A percentile compares a stretch with the other conserved stretches of the same genome.
phyloP scores from a whole-genome alignment of 805 yeast genomes.

The Isabelozyma heimii region DNA sequence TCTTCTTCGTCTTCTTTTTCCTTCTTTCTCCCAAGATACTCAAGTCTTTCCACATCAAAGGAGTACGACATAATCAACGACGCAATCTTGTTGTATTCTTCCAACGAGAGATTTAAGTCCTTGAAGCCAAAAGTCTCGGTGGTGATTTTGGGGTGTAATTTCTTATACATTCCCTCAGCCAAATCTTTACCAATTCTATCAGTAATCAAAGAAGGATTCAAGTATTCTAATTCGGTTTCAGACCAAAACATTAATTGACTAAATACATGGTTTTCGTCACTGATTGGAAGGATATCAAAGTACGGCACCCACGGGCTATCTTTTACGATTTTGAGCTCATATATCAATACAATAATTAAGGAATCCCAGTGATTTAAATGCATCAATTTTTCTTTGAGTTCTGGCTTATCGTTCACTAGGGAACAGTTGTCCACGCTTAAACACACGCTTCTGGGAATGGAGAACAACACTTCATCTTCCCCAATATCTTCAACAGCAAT shows the following conservation, averaged over 20 bases:
- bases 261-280: slow-evolving; percentile 35
- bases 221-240: slow-evolving; percentile 50
- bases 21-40: slow-evolving; percentile 15
- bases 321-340: slow-evolving; percentile 48
- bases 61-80: slow-evolving; percentile 85
- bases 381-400: slow-evolving; percentile 31
- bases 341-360: slow-evolving; percentile 63
- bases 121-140: slow-evolving; percentile 24
- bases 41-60: slow-evolving; percentile 68
- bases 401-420: slow-evolving; percentile 31
- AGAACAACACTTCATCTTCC: slow-evolving; percentile 63
- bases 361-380: slow-evolving; percentile 72
- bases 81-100: slow-evolving; percentile 69
- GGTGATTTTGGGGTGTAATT: slow-evolving; percentile 40
- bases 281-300: slow-evolving; percentile 65
- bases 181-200: slow-evolving; percentile 67
- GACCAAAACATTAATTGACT: slow-evolving; percentile 81
- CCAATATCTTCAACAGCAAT: slow-evolving; percentile 60
- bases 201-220: slow-evolving; percentile 70
- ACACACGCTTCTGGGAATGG: slow-evolving; percentile 58
- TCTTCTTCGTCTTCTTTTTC: slow-evolving; percentile 22
- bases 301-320: slow-evolving; percentile 67
- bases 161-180: slow-evolving; percentile 60
- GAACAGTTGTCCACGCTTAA: slow-evolving; percentile 61
- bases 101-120: slow-evolving; percentile 39